phyloP scores from a whole-genome alignment of 108 stramenopile species.

The Pseudonitzschia pungens region DNA sequence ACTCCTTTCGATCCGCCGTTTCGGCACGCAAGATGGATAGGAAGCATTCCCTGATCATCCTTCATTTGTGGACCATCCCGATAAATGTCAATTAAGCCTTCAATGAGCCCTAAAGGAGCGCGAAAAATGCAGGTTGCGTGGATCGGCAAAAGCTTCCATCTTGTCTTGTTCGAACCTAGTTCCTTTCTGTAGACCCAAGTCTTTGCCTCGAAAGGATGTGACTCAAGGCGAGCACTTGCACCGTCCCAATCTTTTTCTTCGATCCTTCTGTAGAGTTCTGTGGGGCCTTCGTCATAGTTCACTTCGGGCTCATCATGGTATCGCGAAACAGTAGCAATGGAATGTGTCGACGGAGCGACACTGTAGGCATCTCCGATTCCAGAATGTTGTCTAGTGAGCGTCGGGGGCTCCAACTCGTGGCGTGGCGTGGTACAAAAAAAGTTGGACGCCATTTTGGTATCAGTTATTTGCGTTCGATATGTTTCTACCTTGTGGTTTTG shows the following conservation, averaged over 20 bases:
- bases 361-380: constrained; percentile 48
- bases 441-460: background rate
- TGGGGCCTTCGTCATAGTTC: constrained; percentile 78
- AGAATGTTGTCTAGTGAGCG: constrained; percentile 34
- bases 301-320: constrained; percentile 63
- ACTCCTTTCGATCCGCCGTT: constrained; percentile 87
- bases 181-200: constrained; percentile 77
- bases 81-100: constrained; percentile 69
- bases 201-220: constrained; percentile 63
- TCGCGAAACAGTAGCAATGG: constrained; percentile 16
- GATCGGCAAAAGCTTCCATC: constrained; percentile 70
- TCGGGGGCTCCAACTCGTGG: constrained; percentile 20
- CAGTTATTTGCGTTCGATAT: background rate
- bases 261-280: constrained; percentile 78
- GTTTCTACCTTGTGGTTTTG: background rate
- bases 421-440: constrained; percentile 35
- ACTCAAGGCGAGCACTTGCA: constrained; percentile 63
- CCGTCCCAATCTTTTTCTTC: constrained; percentile 84
- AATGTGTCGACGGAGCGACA: constrained; percentile 27
- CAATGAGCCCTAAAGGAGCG: constrained; percentile 72
- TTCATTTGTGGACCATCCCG: constrained; percentile 74
- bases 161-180: constrained; percentile 45
- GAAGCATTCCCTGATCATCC: constrained; percentile 91
- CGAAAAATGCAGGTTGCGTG: constrained; percentile 61
- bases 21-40: constrained; percentile 83